Evolutionary conservation across 1,284 basidiomycete species (phyloP), one percentile per base, ranked within the genome.

Genomic region (Trichosporon sp.): DNA sequence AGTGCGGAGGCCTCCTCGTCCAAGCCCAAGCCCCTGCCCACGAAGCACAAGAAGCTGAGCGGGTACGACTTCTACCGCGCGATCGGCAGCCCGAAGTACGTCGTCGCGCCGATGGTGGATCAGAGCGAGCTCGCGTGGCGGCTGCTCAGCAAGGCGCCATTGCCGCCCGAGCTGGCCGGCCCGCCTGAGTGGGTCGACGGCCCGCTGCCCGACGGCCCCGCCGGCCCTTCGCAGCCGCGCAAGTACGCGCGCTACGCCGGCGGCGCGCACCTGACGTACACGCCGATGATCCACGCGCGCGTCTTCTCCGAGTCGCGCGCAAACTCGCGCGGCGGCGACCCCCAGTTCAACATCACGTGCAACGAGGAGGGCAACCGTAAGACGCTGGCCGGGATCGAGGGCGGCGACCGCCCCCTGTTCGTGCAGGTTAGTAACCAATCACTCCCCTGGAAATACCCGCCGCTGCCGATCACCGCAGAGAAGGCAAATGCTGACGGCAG

Each of bases 41-140:
- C 69, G 47, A 70, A 70, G 65, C 69, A 71, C 62, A 38, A 32
- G 34, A 96, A 95, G 79, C 84, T 92, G 1, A 84, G 84, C 6
- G 92, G 92, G 2, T 93, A 91, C 79, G 90, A 93, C 25, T 90
- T 98, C 73, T 98, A 95, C 80, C 88, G 77, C 85, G 91, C 53
- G 79, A 85, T 98, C 44, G 91, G 92, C 7, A 91, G 89, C 74
- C 93, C 95, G 9, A 92, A 91, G 81, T 90, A 88, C 78, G 87
- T 98, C 56, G 92, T 98, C 12, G 96, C 94, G 12, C 95, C 96
- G 9, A 98, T 98, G 96, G 96, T 98, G 0, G 95, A 98, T 82
- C 93, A 96, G 84, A 94, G 92, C 77, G 95, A 98, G 82, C 87
- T 98, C 79, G 93, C 94, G 13, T 99, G 94, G 93, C 87, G 96